Conservation (phyloP, 129 eudicot species). For the Flaveria robusta region DNA sequence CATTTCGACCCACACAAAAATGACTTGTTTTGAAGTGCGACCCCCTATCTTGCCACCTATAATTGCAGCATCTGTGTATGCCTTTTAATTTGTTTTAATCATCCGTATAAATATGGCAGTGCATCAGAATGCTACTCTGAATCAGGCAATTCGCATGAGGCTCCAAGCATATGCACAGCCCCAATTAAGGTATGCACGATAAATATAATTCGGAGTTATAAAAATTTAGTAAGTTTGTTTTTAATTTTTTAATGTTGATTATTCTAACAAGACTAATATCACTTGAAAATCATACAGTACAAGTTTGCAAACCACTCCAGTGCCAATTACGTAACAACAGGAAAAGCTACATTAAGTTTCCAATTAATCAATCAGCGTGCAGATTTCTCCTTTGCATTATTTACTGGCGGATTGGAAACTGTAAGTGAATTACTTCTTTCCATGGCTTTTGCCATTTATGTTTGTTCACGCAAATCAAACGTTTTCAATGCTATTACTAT, state of each 20-base stretch:
- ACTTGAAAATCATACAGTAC: conserved; percentile 52
- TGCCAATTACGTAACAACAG: conserved; percentile 56
- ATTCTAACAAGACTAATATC: conserved; percentile 1
- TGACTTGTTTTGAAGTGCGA: not conserved
- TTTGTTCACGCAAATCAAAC: not conserved
- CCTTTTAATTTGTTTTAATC: conserved; percentile 2
- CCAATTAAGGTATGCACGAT: conserved; percentile 73
- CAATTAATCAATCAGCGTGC: conserved; percentile 90
- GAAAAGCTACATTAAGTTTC: conserved; percentile 60
- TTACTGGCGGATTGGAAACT: conserved; percentile 73
- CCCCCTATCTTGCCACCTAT: not conserved
- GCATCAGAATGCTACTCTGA: conserved; percentile 59
- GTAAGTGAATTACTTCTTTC: conserved; percentile 44
- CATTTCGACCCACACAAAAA: conserved; percentile 12
- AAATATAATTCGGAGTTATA: not conserved
- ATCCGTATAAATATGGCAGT: conserved; percentile 41
- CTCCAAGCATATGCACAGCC: conserved; percentile 79
- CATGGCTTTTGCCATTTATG: not conserved
- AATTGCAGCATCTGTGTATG: not conserved
- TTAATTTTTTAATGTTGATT: not conserved
- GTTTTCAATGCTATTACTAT: not conserved
- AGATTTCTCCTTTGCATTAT: conserved; percentile 85
- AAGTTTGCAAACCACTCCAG: conserved; percentile 65
- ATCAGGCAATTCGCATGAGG: conserved; percentile 47
- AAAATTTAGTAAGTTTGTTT: not conserved